Base-by-base conservation (phyloP, 306 rosid species). In the Vigna radiata region DNA sequence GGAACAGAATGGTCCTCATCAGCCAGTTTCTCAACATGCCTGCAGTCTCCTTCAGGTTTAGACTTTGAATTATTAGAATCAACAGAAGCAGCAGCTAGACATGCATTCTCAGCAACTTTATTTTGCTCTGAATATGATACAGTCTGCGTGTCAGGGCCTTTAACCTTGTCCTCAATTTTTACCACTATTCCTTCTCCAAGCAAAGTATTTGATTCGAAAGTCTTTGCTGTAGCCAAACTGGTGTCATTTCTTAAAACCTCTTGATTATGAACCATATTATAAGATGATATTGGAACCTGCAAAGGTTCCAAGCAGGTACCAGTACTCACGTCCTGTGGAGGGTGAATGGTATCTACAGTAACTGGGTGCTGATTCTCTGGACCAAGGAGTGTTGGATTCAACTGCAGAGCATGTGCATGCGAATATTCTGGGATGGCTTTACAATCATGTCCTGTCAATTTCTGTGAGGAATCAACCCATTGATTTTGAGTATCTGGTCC, bases 381-480 rank as follows among this genome's bases (percentile, higher is more conserved):
- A 73, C 79, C 80, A 36, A 60, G 77, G 65, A 76, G 17, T 37
- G 62, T 73, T 15, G 87, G 79, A 65, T 76, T 92, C 50, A 87
- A 70, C 72, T 83, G 88, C 37, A 84, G 78, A 77, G 86, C 83
- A 60, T 81, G 89, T 54, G 88, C 78, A 81, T 62, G 79, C 6
- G 90, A 83, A 76, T 81, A 84, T 70, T 92, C 98, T 6, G 81
- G 78, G 83, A 82, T 70, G 59, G 86, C 68, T 65, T 82, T 52
- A 55, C 91, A 92, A 19, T 92, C 97, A 47, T 82, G 77, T 52
- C 91, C 92, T 47, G 89, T 47, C 48, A 83, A 59, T 78, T 85
- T 90, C 68, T 81, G 89, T n/a, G 96, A 77, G 63, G 96, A 87
- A 17, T 96, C 99, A 71, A 81, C 84, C 91, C 89, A 77, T 47